These are phyloP conservation scores for Kazachstania sp. DNA, from an alignment of 1,139 yeast species.

Conservation along the genomic window DNA sequence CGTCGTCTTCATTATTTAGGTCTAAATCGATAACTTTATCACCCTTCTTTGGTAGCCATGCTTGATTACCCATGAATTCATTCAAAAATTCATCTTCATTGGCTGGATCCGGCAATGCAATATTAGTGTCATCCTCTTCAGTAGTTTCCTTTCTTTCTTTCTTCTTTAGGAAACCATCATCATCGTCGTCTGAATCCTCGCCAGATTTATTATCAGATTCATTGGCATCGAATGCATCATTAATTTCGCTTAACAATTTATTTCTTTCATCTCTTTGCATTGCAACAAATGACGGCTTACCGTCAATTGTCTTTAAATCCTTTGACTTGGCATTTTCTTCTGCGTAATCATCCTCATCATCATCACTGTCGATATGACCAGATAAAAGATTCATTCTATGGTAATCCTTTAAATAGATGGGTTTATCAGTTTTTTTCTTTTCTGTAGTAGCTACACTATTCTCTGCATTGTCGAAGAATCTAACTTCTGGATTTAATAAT, in stretches of 20 bases:
- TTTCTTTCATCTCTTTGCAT: constrained; percentile 69
- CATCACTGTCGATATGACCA: constrained; percentile 48
- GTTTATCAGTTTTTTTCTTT: constrained; percentile 48
- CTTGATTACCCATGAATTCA: constrained; percentile 65
- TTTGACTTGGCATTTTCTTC: constrained; percentile 33
- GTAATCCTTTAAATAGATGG: constrained; percentile 83
- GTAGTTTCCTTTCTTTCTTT: constrained; percentile 37
- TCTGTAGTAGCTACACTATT: constrained; percentile 28
- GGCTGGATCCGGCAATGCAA: constrained; percentile 36
- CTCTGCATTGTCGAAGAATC: constrained; percentile 63
- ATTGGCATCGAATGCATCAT: constrained; percentile 49
- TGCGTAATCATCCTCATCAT: constrained; percentile 32
- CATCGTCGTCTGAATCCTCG: constrained; percentile 40
- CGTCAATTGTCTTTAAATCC: constrained; percentile 42
- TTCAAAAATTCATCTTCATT: constrained; percentile 63
- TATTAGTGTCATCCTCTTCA: constrained; percentile 43
- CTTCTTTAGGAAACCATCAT: constrained; percentile 48
- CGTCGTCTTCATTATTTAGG: constrained; percentile 45
- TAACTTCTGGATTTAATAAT: constrained; percentile 55
- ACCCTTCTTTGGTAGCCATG: constrained; percentile 73
- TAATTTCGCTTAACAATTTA: constrained; percentile 65
- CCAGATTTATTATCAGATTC: constrained; percentile 37
- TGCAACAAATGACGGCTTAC: constrained; percentile 60
- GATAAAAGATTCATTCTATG: constrained; percentile 73
- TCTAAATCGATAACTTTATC: constrained; percentile 51